Percentiles rank a stretch among this genome's conserved stretches.
phyloP scores from a whole-genome alignment of 129 eudicot species.

The Flaveria linearis region DNA sequence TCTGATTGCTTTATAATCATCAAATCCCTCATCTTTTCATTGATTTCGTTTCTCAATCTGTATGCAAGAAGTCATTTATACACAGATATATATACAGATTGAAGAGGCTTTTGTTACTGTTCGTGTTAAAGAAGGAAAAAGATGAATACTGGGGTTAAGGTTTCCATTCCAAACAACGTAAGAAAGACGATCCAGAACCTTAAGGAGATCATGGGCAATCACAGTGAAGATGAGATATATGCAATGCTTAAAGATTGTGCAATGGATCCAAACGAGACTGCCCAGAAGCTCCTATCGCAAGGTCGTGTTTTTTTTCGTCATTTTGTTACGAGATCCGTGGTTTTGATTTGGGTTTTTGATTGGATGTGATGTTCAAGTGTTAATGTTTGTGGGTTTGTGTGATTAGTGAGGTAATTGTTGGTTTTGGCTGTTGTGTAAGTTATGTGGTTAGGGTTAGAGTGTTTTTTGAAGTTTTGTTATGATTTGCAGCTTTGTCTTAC shows the following conservation, averaged over 20 bases:
- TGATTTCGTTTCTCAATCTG: constrained; percentile 20
- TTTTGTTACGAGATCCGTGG: constrained; percentile 26
- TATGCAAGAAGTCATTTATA: constrained; percentile 21
- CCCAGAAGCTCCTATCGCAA: constrained; percentile 73
- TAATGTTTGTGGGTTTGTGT: constrained; percentile 20
- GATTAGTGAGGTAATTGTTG: not conserved
- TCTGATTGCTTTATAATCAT: constrained; percentile 11
- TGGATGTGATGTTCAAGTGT: not conserved
- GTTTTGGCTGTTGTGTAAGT: constrained; percentile 14
- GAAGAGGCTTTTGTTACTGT: constrained; percentile 26
- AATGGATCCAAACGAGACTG: constrained; percentile 96
- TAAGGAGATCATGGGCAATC: constrained; percentile 83
- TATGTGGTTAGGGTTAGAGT: constrained; percentile 5
- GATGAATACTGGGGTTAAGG: constrained; percentile 63
- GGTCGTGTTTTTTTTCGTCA: constrained; percentile 37
- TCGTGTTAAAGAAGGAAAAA: constrained; percentile 25
- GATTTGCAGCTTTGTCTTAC: constrained; percentile 5
- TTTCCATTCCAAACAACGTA: constrained; percentile 65
- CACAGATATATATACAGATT: constrained; percentile 9
- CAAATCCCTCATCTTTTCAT: constrained; percentile 16
- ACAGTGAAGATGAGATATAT: constrained; percentile 87
- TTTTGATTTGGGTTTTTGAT: not conserved
- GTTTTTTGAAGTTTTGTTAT: constrained; percentile 18
- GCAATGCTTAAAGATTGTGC: constrained; percentile 79
- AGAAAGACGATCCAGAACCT: constrained; percentile 76